Evolutionary conservation across 176 grass and related monocot species (phyloP), one percentile per base, ranked within the genome.

Genomic region (Juncus inflexus): DNA sequence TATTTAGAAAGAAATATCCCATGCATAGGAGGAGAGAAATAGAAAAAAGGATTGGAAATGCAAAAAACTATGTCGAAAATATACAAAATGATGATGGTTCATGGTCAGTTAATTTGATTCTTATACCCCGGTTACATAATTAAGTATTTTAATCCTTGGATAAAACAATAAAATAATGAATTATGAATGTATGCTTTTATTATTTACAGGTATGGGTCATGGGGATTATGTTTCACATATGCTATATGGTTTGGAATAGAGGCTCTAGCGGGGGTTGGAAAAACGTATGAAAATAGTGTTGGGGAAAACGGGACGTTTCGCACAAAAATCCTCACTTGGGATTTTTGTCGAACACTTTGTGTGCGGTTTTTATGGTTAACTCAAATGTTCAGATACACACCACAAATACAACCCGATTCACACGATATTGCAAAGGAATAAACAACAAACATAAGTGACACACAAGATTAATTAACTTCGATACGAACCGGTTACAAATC

Each of bases 151-250:
- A 0, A 3, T 10, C 3, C 3, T 45, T 64, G 1, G 6, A 9
- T 39, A 4, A 12, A 14, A 37, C 3, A 5, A 5, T 4, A 39
- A 1, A 12, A 41, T 12, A 12, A 11, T 39, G 7, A 12, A 62
- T 62, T n/a, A 39, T 12, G n/a, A 4, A 13, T 11, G 36, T 28
- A 39, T 9, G 38, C 9, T 28, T 7, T 47, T 41, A 63, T 63
- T 16, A 65, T 65, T 3, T 66, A 55, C 69, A 90, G 83, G 83
- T 90, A 65, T 52, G 87, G 83, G 37, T 83, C 80, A 58, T 90
- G 87, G 87, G 87, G 83, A 41, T 59, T 86, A 69, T 90, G 87
- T 58, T 90, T 65, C 77, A 86, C 77, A 50, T 90, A 86, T 19
- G 87, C 72, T 12, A 86, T 76, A 54, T 90, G 72, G 83, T 90